phyloP scores from a whole-genome alignment of 306 rosid species.

The Boehmeria nivea region DNA sequence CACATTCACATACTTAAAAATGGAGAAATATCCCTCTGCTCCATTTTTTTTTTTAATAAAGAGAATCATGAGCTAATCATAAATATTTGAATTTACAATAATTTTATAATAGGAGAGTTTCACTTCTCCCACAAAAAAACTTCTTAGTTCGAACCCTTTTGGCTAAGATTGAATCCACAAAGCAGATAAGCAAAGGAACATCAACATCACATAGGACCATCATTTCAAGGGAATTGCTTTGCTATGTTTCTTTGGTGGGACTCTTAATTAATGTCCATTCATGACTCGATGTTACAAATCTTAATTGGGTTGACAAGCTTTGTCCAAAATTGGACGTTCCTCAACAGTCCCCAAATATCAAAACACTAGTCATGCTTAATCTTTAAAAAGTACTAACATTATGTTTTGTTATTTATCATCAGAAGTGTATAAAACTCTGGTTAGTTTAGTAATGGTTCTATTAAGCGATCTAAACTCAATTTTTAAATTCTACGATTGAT shows the following conservation, averaged over 20 bases:
- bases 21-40: too few relatives aligned
- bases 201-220: slow-evolving; percentile 9
- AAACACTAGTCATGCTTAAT: neutral
- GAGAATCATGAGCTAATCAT: neutral
- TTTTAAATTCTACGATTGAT: too few relatives aligned
- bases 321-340: neutral
- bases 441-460: too few relatives aligned
- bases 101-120: neutral
- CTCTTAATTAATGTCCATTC: neutral
- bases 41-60: too few relatives aligned
- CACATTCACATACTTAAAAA: too few relatives aligned
- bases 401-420: too few relatives aligned
- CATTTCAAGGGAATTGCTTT: neutral
- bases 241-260: slow-evolving; percentile 1
- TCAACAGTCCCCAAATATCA: neutral
- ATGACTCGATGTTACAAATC: slow-evolving; percentile 2
- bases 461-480: too few relatives aligned
- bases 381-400: too few relatives aligned
- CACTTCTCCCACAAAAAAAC: neutral
- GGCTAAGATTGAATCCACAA: slow-evolving; percentile 8
- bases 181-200: slow-evolving; percentile 5
- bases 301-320: neutral
- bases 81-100: neutral
- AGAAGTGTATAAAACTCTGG: too few relatives aligned
- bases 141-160: neutral